phyloP scores from a whole-genome alignment of 2,329 filamentous ascomycete species.

The Cladosporium sp. region DNA sequence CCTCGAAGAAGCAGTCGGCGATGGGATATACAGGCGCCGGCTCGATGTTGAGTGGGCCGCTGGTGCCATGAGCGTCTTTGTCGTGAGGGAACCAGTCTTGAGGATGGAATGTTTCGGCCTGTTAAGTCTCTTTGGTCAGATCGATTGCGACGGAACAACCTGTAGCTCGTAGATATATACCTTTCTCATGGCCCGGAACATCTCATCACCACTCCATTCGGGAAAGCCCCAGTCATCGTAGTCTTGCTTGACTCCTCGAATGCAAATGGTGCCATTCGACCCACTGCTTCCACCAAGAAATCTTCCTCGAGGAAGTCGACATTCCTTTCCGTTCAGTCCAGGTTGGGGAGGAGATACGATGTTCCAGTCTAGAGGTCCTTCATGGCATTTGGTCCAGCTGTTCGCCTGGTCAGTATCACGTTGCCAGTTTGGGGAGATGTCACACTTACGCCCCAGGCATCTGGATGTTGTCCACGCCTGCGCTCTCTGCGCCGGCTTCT shows the following conservation, averaged over 20 bases:
- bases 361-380: conserved; percentile 43
- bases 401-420: neutral
- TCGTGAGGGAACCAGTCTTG: conserved; percentile 24
- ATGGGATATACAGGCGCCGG: conserved; percentile 40
- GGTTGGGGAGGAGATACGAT: conserved; percentile 37
- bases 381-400: conserved; percentile 40
- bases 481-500: conserved; percentile 25
- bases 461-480: conserved; percentile 42
- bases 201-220: conserved; percentile 26
- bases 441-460: conserved; percentile 38
- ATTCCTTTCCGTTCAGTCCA: conserved; percentile 37
- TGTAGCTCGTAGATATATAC: conserved; percentile 1
- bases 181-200: conserved; percentile 28
- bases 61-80: conserved; percentile 21
- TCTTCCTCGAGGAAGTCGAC: conserved; percentile 40
- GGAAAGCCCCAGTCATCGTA: conserved; percentile 32
- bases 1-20: conserved; percentile 22
- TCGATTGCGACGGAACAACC: conserved; percentile 1
- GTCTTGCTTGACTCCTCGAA: conserved; percentile 41
- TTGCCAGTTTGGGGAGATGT: neutral
- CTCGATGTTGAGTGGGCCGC: conserved; percentile 25
- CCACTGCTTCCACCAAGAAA: conserved; percentile 42
- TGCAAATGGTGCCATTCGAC: conserved; percentile 41
- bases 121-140: neutral
- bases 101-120: conserved; percentile 24